A percentile compares a stretch with the other conserved stretches of the same genome.
Conservation (phyloP, 1,139 yeast genomes). For the Debaryomyces fabryi region DNA sequence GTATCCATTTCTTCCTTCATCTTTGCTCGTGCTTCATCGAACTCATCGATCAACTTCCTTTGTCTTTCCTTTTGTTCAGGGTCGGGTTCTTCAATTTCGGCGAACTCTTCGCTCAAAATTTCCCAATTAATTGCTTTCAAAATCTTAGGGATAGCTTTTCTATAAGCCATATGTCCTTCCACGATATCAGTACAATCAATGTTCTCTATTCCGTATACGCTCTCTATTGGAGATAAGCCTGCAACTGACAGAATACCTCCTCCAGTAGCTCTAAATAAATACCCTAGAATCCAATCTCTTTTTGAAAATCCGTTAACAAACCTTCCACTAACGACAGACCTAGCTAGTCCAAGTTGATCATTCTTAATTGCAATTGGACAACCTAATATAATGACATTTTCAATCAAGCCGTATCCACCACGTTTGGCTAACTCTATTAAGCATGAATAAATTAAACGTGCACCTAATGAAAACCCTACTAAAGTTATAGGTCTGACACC, state of each 20-base stretch:
- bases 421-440: slow-evolving; percentile 80
- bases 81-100: slow-evolving; percentile 95
- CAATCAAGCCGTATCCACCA: slow-evolving; percentile 87
- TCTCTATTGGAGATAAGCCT: slow-evolving; percentile 79
- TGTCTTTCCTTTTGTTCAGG: slow-evolving; percentile 84
- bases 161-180: slow-evolving; percentile 96
- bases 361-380: slow-evolving; percentile 80
- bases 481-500: slow-evolving; percentile 93
- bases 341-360: slow-evolving; percentile 77
- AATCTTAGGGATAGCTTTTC: slow-evolving; percentile 87
- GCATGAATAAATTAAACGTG: slow-evolving; percentile 90
- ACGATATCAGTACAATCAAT: slow-evolving; percentile 84
- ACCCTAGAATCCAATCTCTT: slow-evolving; percentile 96
- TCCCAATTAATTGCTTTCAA: slow-evolving; percentile 74
- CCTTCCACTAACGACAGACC: slow-evolving; percentile 87
- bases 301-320: slow-evolving; percentile 89
- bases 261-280: slow-evolving; percentile 90
- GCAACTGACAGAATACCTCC: slow-evolving; percentile 92
- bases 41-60: slow-evolving; percentile 76
- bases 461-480: slow-evolving; percentile 93
- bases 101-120: slow-evolving; percentile 85
- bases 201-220: slow-evolving; percentile 71
- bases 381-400: slow-evolving; percentile 87
- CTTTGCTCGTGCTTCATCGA: slow-evolving; percentile 79
- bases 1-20: slow-evolving; percentile 42